Base-by-base conservation (phyloP, 1,284 basidiomycete genomes). In the Grifola frondosa region DNA sequence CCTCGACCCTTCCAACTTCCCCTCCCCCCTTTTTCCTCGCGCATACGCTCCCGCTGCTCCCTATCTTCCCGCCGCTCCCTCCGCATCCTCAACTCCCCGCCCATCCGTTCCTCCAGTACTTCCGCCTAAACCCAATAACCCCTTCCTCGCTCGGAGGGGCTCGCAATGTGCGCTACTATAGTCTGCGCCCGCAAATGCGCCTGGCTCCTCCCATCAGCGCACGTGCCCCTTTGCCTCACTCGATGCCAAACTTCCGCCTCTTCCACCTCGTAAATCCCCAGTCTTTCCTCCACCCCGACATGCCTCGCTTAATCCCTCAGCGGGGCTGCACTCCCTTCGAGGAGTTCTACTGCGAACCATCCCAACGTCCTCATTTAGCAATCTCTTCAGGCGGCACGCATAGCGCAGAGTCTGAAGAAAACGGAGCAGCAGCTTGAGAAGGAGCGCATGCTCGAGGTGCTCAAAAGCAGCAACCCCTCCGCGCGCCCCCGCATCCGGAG, bases 331-430 rank as follows among this genome's bases (percentile, higher is more conserved):
- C 45, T 49, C 30, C 34, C 40, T 17, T 33, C 40, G 22, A 15
- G 34, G 4, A 31, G 40, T 11, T 31, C 43, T 7, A 28, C 34
- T n/a, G 35, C 42, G 20, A 36, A 41, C 16, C 37, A 38, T 26
- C 41, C 53, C 9, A 56, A 56, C 26, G 41, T 50, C 8, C 44
- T 88, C 17, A 88, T 88, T 63, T 75, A 75, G 46, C 83, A 86
- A 58, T 79, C 77, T 20, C 65, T 88, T 2, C 77, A 82, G 41
- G 84, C 84, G 5, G 79, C 74, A 42, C 81, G 82, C 50, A 73
- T 76, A 0, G 85, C 75, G 3, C 78, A 83, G 58, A 73, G 72
- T 6, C 67, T 84, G 60, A 84, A 85, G 59, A 74, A 75, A 36
- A 78, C 75, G 0, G 80, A 86, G 54, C 75, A 77, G 31, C 71